Percentiles rank a stretch among this genome's conserved stretches.
These are phyloP conservation scores for Septoria linicola DNA, from an alignment of 2,329 filamentous ascomycete genomes.

Conservation along the genomic window DNA sequence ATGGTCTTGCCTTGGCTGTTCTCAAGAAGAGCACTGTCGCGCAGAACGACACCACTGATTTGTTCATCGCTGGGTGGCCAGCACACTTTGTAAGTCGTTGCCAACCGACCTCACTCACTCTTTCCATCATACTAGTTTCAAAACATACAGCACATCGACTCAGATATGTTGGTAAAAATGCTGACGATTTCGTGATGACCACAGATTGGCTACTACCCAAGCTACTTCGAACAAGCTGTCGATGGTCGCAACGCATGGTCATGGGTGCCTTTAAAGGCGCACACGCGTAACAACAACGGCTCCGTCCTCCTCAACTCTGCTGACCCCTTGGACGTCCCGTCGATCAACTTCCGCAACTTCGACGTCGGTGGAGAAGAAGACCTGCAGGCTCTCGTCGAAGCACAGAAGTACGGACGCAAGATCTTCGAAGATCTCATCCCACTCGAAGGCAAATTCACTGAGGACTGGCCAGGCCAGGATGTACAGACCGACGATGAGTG, in stretches of 20 bases:
- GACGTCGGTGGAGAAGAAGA: conserved; percentile 43
- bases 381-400: conserved; percentile 55
- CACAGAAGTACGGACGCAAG: conserved; percentile 52
- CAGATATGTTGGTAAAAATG: too few species aligned
- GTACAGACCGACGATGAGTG: conserved; percentile 48
- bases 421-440: conserved; percentile 38
- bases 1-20: conserved; percentile 55
- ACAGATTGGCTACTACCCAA: conserved; percentile 52
- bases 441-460: conserved; percentile 45
- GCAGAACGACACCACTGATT: conserved; percentile 49
- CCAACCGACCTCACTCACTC: too few species aligned
- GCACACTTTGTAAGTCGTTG: conserved; percentile 44
- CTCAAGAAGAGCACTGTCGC: conserved; percentile 41
- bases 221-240: conserved; percentile 49
- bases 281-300: conserved; percentile 65
- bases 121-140: too few species aligned
- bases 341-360: conserved; percentile 62
- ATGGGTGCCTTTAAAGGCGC: conserved; percentile 60
- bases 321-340: conserved; percentile 62
- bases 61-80: conserved; percentile 55
- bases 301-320: conserved; percentile 60
- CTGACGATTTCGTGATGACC: too few species aligned
- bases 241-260: conserved; percentile 46
- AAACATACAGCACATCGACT: too few species aligned
- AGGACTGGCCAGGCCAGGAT: conserved; percentile 44